phyloP scores from a whole-genome alignment of 805 yeast genomes.

The Ogataea nitratoaversa region DNA sequence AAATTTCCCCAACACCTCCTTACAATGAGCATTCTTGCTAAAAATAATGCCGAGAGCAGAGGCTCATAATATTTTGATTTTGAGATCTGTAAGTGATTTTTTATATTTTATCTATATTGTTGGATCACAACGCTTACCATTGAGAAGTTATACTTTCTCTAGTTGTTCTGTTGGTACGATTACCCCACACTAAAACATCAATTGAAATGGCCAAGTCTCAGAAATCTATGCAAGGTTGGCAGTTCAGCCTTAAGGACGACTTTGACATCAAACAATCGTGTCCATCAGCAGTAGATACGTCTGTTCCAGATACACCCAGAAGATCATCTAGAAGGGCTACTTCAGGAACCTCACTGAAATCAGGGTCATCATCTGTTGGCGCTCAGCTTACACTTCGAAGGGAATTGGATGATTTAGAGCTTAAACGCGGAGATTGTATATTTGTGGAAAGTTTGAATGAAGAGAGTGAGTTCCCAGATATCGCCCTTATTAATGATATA shows the following conservation, averaged over 20 bases:
- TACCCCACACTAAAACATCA: not conserved
- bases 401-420: conserved; percentile 41
- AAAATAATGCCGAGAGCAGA: too few relatives aligned
- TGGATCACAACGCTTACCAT: too few relatives aligned
- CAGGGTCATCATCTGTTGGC: not conserved
- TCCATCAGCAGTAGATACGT: conserved; percentile 2
- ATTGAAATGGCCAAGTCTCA: conserved; percentile 23
- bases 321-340: conserved; percentile 20
- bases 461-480: conserved; percentile 32
- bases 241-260: conserved; percentile 14
- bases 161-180: too few relatives aligned
- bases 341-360: not conserved
- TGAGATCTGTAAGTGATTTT: too few relatives aligned
- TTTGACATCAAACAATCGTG: not conserved
- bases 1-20: too few relatives aligned
- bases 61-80: too few relatives aligned
- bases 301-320: conserved; percentile 20
- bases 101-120: too few relatives aligned
- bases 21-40: too few relatives aligned
- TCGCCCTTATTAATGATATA: conserved; percentile 50
- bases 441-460: conserved; percentile 30
- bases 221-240: conserved; percentile 36
- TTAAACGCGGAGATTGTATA: conserved; percentile 52
- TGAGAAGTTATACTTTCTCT: too few relatives aligned
- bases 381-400: conserved; percentile 33